Evolutionary conservation across 176 grass and related monocot genomes (phyloP).

Genomic region (Hyparrhenia diplandra): DNA sequence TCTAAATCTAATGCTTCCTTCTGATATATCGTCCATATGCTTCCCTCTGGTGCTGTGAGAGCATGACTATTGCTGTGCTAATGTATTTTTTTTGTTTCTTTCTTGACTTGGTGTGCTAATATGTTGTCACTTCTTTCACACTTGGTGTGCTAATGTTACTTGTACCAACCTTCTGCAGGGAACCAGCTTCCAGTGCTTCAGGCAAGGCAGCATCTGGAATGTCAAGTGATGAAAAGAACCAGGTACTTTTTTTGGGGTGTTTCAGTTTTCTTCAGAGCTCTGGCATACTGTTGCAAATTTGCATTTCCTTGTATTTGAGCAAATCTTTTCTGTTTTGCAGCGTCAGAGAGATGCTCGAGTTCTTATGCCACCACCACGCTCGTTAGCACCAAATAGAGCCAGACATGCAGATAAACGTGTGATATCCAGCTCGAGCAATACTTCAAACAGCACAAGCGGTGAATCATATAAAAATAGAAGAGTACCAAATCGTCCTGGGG

Average conservation of each 20-base stretch:
- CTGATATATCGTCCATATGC: background rate
- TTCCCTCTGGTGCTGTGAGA: background rate
- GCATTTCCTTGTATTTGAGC: constrained; percentile 6
- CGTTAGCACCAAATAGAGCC: constrained; percentile 68
- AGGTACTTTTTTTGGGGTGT: constrained; percentile 48
- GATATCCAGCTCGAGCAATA: constrained; percentile 65
- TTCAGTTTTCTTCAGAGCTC: background rate
- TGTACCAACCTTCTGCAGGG: constrained; percentile 53
- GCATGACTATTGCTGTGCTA: background rate
- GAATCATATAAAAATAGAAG: constrained; percentile 56
- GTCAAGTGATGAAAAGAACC: constrained; percentile 96
- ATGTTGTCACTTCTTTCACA: background rate
- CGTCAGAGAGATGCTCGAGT: constrained; percentile 75
- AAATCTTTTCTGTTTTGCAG: constrained; percentile 35
- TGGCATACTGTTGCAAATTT: background rate
- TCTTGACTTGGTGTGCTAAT: background rate
- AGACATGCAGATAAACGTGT: constrained; percentile 48
- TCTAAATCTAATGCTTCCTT: background rate
- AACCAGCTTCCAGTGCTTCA: constrained; percentile 84
- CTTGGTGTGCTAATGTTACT: constrained; percentile 29
- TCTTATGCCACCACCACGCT: constrained; percentile 95
- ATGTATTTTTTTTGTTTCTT: background rate
- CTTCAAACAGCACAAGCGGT: constrained; percentile 55
- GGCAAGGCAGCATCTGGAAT: constrained; percentile 86
- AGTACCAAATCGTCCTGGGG: constrained; percentile 34